Evolutionary conservation across 768 basidiomycete genomes (phyloP).

Genomic region (Atractiella rhizophila): DNA sequence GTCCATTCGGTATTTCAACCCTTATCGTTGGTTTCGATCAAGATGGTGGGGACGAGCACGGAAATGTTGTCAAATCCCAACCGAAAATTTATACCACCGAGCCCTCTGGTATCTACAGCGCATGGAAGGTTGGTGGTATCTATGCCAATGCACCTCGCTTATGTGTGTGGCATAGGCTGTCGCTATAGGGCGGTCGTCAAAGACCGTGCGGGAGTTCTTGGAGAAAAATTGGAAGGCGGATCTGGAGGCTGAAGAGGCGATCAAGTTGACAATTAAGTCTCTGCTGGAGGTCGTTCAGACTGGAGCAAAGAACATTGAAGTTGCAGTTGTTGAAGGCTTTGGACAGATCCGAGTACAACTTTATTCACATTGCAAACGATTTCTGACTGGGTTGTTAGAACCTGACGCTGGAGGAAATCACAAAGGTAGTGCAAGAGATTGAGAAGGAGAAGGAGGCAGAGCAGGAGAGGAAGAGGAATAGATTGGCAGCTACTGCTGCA

Average conservation of each 20-base stretch:
- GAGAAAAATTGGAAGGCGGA: slow-evolving; percentile 95
- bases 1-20: slow-evolving; percentile 93
- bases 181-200: slow-evolving; percentile 89
- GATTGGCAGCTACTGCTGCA: slow-evolving; percentile 73
- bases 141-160: not conserved
- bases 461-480: slow-evolving; percentile 75
- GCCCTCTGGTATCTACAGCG: slow-evolving; percentile 89
- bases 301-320: slow-evolving; percentile 99
- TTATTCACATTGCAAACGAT: not conserved
- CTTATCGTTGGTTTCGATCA: slow-evolving; percentile 94
- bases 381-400: slow-evolving; percentile 26
- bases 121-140: slow-evolving; percentile 58
- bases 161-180: slow-evolving; percentile 38
- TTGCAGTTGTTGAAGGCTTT: slow-evolving; percentile 88
- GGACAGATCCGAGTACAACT: slow-evolving; percentile 59
- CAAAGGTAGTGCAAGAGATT: slow-evolving; percentile 71
- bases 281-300: slow-evolving; percentile 95
- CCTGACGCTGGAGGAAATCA: slow-evolving; percentile 62
- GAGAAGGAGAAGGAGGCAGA: slow-evolving; percentile 95
- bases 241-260: slow-evolving; percentile 59
- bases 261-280: slow-evolving; percentile 85
- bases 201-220: slow-evolving; percentile 91
- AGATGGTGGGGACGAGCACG: too few species aligned
- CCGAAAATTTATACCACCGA: slow-evolving; percentile 91
- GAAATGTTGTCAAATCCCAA: too few species aligned